phyloP scores from a whole-genome alignment of 2,329 filamentous ascomycete genomes.

The Geosmithia morbida region DNA sequence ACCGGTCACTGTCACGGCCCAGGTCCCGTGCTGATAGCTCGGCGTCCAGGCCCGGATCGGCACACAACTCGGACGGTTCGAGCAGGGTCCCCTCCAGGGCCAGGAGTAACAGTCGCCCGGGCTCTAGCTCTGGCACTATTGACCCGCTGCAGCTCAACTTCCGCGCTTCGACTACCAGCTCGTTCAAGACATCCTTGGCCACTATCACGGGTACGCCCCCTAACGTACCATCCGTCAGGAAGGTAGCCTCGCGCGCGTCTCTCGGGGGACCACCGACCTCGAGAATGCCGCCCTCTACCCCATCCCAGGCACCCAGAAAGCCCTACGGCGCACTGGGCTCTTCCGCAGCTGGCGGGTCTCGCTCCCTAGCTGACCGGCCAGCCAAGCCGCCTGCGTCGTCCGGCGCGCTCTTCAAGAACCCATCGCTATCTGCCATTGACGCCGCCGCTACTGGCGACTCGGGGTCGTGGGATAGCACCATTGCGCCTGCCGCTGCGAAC shows the following conservation, averaged over 20 bases:
- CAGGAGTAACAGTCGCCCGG: slow-evolving; percentile 30
- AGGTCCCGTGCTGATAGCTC: slow-evolving; percentile 28
- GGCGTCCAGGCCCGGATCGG: slow-evolving; percentile 39
- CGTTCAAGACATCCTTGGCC: slow-evolving; percentile 27
- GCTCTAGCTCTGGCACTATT: slow-evolving; percentile 35
- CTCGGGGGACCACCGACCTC: neutral
- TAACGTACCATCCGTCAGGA: slow-evolving; percentile 9
- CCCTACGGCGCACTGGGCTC: slow-evolving; percentile 8
- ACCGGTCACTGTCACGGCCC: slow-evolving; percentile 23
- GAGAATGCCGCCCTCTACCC: neutral
- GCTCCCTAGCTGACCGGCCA: slow-evolving; percentile 28
- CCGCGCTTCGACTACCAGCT: slow-evolving; percentile 23
- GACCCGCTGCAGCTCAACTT: slow-evolving; percentile 20
- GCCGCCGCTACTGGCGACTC: slow-evolving; percentile 4
- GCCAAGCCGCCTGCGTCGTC: slow-evolving; percentile 37
- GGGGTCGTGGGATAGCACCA: slow-evolving; percentile 14
- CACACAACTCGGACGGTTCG: slow-evolving; percentile 46
- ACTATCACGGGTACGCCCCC: slow-evolving; percentile 28
- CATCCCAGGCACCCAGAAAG: slow-evolving; percentile 10
- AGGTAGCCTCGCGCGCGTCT: slow-evolving; percentile 9
- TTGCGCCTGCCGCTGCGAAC: slow-evolving; percentile 8
- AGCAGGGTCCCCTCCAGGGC: slow-evolving; percentile 33
- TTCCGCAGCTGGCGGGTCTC: slow-evolving; percentile 25
- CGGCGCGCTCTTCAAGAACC: slow-evolving; percentile 39
- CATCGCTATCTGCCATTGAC: slow-evolving; percentile 28